phyloP scores from a whole-genome alignment of 2,329 filamentous ascomycete species.

The Fusarium sp. region DNA sequence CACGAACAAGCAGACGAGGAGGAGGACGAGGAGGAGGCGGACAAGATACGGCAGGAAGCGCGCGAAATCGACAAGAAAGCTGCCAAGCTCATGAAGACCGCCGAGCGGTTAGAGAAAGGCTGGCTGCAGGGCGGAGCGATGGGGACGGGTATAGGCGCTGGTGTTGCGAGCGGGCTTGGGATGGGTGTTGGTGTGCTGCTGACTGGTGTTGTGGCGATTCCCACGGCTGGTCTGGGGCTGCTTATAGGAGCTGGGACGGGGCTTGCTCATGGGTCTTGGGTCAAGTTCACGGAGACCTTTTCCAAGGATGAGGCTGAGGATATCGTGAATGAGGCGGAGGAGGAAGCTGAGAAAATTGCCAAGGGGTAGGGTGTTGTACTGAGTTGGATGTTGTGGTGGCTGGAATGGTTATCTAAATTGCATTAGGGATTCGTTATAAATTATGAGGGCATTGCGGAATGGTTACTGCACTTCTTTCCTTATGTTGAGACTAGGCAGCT shows the following conservation, averaged over 20 bases:
- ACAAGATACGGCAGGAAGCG: slow-evolving; percentile 32
- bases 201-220: slow-evolving; percentile 42
- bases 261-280: slow-evolving; percentile 38
- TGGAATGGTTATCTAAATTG: background rate
- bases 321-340: slow-evolving; percentile 36
- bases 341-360: slow-evolving; percentile 39
- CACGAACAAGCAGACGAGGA: slow-evolving; percentile 36
- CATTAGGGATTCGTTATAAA: background rate
- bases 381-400: background rate
- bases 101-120: slow-evolving; percentile 34
- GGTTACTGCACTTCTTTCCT: too few species aligned
- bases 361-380: background rate
- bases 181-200: slow-evolving; percentile 35
- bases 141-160: slow-evolving; percentile 40
- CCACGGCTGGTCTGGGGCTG: slow-evolving; percentile 36
- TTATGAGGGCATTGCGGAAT: too few species aligned
- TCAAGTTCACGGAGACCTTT: slow-evolving; percentile 42
- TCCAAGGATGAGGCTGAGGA: slow-evolving; percentile 36
- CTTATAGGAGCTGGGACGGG: slow-evolving; percentile 42
- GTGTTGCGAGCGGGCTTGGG: slow-evolving; percentile 41
- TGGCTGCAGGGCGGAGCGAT: slow-evolving; percentile 45
- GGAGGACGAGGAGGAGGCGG: slow-evolving; percentile 24
- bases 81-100: slow-evolving; percentile 44
- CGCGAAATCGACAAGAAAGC: slow-evolving; percentile 41
- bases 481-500: too few species aligned